phyloP scores from a whole-genome alignment of 192 early-diverging fungal genomes.

The Powellomyces hirtus region DNA sequence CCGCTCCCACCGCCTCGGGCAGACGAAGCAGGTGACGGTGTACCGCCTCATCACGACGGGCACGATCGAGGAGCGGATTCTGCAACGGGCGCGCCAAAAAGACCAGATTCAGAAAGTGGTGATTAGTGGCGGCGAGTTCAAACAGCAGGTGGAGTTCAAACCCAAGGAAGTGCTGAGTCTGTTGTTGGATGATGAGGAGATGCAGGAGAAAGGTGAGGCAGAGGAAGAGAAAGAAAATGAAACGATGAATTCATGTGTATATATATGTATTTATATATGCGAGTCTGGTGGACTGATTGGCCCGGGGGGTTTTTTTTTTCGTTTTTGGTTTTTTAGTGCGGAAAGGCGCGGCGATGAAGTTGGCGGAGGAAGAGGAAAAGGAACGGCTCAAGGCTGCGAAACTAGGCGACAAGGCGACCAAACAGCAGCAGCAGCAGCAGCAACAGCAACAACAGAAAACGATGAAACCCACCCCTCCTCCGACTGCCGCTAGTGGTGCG shows the following conservation, averaged over 20 bases:
- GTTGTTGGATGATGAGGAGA: conserved; percentile 72
- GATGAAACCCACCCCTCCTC: neutral
- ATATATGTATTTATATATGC: neutral
- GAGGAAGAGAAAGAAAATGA: neutral
- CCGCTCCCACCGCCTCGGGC: conserved; percentile 88
- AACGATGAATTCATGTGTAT: neutral
- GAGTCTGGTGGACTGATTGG: neutral
- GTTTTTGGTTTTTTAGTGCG: neutral
- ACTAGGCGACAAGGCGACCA: neutral
- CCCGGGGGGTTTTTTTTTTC: neutral
- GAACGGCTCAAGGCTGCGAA: conserved; percentile 8
- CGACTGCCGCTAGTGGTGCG: no score
- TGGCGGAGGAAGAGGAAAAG: conserved; percentile 17
- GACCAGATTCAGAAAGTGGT: conserved; percentile 93
- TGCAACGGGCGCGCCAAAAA: conserved; percentile 80
- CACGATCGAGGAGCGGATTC: conserved; percentile 77
- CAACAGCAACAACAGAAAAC: neutral
- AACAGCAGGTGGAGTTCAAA: conserved; percentile 76
- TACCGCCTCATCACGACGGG: conserved; percentile 81
- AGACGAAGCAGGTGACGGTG: conserved; percentile 81
- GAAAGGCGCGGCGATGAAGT: neutral
- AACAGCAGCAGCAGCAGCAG: neutral
- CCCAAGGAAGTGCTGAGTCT: conserved; percentile 86
- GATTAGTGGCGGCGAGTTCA: conserved; percentile 86
- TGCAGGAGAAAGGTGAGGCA: conserved; percentile 29